A percentile compares a stretch with the other conserved stretches of the same genome.
Evolutionary conservation across 1,284 basidiomycete species (phyloP).

Genomic region (Apiotrichum sp.): DNA sequence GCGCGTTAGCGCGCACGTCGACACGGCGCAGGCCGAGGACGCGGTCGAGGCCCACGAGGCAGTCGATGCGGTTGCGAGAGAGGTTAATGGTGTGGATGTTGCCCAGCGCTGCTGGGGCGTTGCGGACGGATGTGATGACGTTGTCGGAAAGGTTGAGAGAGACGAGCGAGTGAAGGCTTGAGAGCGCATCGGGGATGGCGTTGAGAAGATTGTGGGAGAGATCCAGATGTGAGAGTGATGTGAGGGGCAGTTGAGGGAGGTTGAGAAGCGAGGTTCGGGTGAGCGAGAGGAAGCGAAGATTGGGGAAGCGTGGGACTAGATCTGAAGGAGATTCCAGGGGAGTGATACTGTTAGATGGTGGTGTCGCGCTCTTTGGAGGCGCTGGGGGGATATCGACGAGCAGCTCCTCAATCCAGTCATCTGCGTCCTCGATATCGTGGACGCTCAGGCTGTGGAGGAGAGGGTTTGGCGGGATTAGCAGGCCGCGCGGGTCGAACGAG

Average conservation of each 20-base stretch:
- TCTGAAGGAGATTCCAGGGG: not conserved
- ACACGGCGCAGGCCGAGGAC: constrained; percentile 73
- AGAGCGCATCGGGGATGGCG: constrained; percentile 55
- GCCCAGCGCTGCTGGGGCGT: constrained; percentile 75
- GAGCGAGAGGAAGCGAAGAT: constrained; percentile 39
- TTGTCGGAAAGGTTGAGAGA: constrained; percentile 90
- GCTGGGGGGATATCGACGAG: constrained; percentile 13
- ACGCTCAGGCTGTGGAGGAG: constrained; percentile 41
- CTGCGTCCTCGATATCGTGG: constrained; percentile 41
- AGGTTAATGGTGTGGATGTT: constrained; percentile 71
- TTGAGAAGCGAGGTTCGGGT: constrained; percentile 32
- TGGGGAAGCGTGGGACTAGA: constrained; percentile 35
- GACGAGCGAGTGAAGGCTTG: constrained; percentile 65
- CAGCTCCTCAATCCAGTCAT: constrained; percentile 45
- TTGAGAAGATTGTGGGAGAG: constrained; percentile 75
- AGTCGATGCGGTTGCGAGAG: constrained; percentile 79
- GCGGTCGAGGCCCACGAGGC: constrained; percentile 86
- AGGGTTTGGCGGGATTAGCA: constrained; percentile 35
- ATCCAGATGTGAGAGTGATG: constrained; percentile 82
- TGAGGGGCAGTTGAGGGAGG: constrained; percentile 60
- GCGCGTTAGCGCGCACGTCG: constrained; percentile 74
- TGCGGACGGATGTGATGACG: constrained; percentile 90
- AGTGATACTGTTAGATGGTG: not conserved
- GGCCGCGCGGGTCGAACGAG: constrained; percentile 39
- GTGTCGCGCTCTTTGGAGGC: not conserved